Evolutionary conservation across 2,329 filamentous ascomycete species (phyloP).

Genomic region (Phyllosticta citrichinensis): DNA sequence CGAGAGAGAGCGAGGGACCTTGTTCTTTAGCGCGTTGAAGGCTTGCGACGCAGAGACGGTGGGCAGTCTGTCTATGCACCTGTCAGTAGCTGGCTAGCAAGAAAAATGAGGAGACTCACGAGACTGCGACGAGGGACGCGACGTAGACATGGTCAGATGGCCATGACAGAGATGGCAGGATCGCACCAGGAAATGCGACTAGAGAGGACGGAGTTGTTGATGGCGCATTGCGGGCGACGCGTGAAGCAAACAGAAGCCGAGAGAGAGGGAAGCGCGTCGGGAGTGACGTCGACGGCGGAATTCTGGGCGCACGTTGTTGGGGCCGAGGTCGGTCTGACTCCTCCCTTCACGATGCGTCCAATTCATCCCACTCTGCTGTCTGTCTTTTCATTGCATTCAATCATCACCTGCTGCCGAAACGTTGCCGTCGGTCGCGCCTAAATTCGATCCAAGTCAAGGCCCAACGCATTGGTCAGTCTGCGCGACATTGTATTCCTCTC

Average conservation of each 20-base stretch:
- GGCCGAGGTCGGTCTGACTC: not conserved
- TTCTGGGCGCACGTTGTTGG: not conserved
- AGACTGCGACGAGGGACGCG: conserved; percentile 20
- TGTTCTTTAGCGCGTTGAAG: conserved; percentile 48
- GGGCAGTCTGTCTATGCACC: conserved; percentile 53
- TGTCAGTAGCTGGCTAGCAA: not conserved
- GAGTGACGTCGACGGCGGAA: conserved; percentile 2
- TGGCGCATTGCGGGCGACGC: not conserved
- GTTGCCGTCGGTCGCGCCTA: not conserved
- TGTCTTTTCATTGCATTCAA: not conserved
- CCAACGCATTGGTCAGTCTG: not conserved
- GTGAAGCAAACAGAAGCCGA: not conserved
- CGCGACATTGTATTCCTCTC: not conserved
- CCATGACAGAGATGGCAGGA: not conserved
- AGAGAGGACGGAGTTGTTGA: not conserved
- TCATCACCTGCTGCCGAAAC: not conserved
- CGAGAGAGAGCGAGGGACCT: conserved; percentile 36
- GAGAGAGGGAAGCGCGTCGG: not conserved
- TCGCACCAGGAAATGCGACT: not conserved
- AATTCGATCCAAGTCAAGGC: not conserved
- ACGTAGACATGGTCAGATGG: not conserved
- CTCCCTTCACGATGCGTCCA: not conserved
- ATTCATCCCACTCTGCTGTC: not conserved
- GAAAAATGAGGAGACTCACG: conserved; percentile 21
- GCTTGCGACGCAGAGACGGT: conserved; percentile 68